A percentile compares a stretch with the other conserved stretches of the same genome.
These are phyloP conservation scores for Colletotrichum ledebouriae DNA, from an alignment of 2,329 filamentous ascomycete species.

Conservation along the genomic window DNA sequence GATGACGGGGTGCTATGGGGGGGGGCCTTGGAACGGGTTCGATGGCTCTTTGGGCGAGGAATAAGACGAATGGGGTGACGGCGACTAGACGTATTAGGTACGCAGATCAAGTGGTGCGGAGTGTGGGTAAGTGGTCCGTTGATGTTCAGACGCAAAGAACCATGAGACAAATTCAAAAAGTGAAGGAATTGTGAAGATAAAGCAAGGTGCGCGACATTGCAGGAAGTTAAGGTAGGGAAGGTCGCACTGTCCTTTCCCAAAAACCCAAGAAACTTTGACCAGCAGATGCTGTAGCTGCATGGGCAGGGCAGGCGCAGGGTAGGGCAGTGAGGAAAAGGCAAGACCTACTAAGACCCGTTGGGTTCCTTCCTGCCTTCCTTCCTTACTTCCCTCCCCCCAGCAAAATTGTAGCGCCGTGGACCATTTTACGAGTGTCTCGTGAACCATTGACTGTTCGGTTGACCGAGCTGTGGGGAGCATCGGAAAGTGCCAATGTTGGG, in stretches of 20 bases:
- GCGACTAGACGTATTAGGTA: not conserved
- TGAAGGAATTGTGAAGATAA: not conserved
- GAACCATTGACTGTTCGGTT: slow-evolving; percentile 34
- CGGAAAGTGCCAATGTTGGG: not conserved
- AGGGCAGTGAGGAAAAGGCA: not conserved
- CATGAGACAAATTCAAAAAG: not conserved
- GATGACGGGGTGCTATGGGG: slow-evolving; percentile 25
- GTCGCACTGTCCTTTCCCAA: slow-evolving; percentile 4
- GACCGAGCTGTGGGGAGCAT: slow-evolving; percentile 38
- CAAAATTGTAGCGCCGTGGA: too few species aligned
- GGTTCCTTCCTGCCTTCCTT: not conserved
- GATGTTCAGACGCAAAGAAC: slow-evolving; percentile 6
- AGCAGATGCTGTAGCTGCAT: slow-evolving; percentile 17
- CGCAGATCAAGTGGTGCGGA: not conserved
- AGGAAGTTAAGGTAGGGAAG: not conserved
- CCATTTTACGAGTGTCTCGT: not conserved
- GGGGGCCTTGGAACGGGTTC: not conserved
- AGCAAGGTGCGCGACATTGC: slow-evolving; percentile 12
- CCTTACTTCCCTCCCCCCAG: not conserved
- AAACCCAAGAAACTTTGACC: slow-evolving; percentile 4
- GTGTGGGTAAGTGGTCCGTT: not conserved
- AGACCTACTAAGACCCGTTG: slow-evolving; percentile 8
- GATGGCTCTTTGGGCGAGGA: slow-evolving; percentile 7
- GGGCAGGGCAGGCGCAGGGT: slow-evolving; percentile 11
- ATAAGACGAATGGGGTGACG: slow-evolving; percentile 13